Evolutionary conservation across 345 rosid species (phyloP).

Genomic region (Orychophragmus violaceus): DNA sequence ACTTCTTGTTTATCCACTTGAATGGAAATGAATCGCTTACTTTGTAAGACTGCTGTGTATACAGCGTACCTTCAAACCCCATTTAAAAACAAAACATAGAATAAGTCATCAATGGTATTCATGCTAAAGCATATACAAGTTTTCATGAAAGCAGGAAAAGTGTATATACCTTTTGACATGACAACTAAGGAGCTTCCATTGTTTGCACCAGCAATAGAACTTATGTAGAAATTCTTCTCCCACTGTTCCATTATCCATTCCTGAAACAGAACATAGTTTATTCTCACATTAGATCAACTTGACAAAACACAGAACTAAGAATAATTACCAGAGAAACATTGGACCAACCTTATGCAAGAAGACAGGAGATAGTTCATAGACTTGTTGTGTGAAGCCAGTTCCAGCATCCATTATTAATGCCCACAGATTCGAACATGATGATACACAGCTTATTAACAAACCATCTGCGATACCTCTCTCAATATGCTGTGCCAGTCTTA

Average conservation of each 20-base stretch:
- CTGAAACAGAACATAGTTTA: constrained; percentile 34
- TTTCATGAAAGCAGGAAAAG: background rate
- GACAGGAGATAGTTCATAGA: constrained; percentile 72
- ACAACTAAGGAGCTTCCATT: constrained; percentile 93
- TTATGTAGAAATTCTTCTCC: constrained; percentile 95
- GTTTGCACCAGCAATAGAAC: constrained; percentile 84
- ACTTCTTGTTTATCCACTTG: constrained; percentile 97
- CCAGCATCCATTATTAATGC: constrained; percentile 98
- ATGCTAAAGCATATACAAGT: background rate
- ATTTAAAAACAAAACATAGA: background rate
- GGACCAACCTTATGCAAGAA: constrained; percentile 74
- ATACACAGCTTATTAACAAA: constrained; percentile 79
- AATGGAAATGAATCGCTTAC: constrained; percentile 94
- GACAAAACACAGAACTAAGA: background rate
- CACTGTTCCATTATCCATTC: constrained; percentile 99
- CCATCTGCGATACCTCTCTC: constrained; percentile 97
- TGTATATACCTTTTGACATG: constrained; percentile 82
- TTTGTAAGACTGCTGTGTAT: constrained; percentile 92
- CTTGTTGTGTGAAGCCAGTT: constrained; percentile 80
- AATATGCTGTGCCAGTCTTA: constrained; percentile 82
- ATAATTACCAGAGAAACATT: background rate
- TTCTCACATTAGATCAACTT: background rate
- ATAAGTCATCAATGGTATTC: background rate
- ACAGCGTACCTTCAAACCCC: constrained; percentile 63
- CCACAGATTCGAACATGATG: constrained; percentile 93